phyloP scores from a whole-genome alignment of 352 stramenopile species.

The Aphanomyces euteiches region DNA sequence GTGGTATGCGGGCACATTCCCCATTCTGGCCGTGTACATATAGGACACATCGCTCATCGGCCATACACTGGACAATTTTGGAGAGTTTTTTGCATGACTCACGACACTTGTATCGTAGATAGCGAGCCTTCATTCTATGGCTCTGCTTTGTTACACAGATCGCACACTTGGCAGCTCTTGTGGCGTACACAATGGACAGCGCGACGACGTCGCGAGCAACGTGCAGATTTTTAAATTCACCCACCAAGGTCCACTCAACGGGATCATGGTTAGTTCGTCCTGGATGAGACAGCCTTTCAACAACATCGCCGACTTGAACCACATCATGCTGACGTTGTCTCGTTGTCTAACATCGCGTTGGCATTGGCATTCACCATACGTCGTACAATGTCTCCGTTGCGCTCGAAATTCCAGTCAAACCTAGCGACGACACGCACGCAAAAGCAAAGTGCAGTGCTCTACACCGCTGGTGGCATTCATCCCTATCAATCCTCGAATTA shows the following conservation, averaged over 20 bases:
- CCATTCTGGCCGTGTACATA: not conserved
- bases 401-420: no score
- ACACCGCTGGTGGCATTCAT: no score
- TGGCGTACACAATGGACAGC: not conserved
- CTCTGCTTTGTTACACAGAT: not conserved
- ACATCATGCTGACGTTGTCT: no score
- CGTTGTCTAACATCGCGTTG: no score
- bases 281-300: no score
- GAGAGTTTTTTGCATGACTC: not conserved
- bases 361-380: no score
- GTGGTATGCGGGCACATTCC: not conserved
- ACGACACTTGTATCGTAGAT: not conserved
- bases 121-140: not conserved
- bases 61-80: not conserved
- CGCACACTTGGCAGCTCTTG: not conserved
- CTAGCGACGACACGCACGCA: no score
- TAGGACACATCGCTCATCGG: not conserved
- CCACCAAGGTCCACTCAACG: conserved; percentile 6
- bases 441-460: no score
- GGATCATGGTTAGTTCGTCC: no score
- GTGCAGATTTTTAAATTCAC: not conserved
- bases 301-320: no score
- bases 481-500: no score
- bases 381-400: no score
- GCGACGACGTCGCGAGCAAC: not conserved